Percentiles rank a stretch among this genome's conserved stretches.
Evolutionary conservation across 306 rosid genomes (phyloP).

Genomic region (Rubus parviflorus): DNA sequence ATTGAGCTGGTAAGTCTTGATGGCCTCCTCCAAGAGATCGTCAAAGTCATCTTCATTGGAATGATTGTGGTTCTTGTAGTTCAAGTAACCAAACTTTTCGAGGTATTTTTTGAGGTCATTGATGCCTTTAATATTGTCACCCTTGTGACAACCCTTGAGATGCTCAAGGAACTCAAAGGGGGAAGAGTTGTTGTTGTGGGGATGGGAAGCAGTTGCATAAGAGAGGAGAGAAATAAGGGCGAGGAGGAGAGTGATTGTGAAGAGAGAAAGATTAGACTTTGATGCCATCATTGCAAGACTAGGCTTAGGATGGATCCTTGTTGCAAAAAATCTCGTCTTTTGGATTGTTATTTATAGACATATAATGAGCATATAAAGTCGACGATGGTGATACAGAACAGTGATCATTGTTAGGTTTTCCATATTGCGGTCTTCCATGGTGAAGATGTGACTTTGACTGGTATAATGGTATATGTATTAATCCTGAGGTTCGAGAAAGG

Average conservation of each 20-base stretch:
- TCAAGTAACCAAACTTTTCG: constrained; percentile 37
- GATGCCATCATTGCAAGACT: constrained; percentile 31
- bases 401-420: no score
- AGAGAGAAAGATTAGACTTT: constrained; percentile 2
- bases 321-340: neutral
- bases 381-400: no score
- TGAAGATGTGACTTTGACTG: no score
- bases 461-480: no score
- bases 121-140: constrained; percentile 37
- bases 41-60: constrained; percentile 22
- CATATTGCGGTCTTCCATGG: no score
- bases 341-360: neutral
- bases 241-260: neutral
- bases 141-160: constrained; percentile 32
- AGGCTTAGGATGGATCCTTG: neutral
- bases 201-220: neutral
- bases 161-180: constrained; percentile 26
- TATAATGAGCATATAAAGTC: no score
- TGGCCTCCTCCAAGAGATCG: constrained; percentile 29
- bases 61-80: neutral
- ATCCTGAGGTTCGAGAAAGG: no score
- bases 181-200: constrained; percentile 10
- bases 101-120: constrained; percentile 35
- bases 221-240: constrained; percentile 1
- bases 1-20: constrained; percentile 38